These are phyloP conservation scores for Microdochium trichocladiopsis DNA, from an alignment of 2,329 filamentous ascomycete species.

Conservation along the genomic window DNA sequence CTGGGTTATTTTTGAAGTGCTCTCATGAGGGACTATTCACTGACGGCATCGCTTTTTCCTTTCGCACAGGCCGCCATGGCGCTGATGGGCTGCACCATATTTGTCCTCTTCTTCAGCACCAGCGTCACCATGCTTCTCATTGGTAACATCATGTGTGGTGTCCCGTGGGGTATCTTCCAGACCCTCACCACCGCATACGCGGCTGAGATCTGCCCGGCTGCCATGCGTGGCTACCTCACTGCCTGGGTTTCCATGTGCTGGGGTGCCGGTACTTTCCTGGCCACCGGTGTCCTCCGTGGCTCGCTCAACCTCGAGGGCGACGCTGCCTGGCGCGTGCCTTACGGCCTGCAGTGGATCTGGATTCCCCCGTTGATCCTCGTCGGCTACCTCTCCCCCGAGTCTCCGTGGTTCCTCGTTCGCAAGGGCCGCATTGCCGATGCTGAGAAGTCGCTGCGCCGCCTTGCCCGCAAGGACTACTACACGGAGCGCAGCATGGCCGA, in stretches of 20 bases:
- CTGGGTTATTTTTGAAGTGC: neutral
- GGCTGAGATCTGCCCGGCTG: conserved; percentile 25
- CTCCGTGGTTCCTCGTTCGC: conserved; percentile 27
- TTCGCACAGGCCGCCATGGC: conserved; percentile 14
- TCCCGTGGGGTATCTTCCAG: conserved; percentile 27
- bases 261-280: conserved; percentile 27
- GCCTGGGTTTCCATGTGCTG: conserved; percentile 31
- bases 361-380: conserved; percentile 21
- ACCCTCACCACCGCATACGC: conserved; percentile 30
- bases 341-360: conserved; percentile 28
- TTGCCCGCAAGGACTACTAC: conserved; percentile 22
- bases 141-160: conserved; percentile 23
- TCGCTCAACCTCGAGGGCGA: conserved; percentile 9
- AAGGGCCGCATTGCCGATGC: conserved; percentile 18
- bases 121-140: conserved; percentile 22
- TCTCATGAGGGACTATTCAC: neutral
- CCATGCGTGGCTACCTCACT: conserved; percentile 31
- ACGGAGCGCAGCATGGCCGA: conserved; percentile 29
- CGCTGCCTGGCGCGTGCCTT: conserved; percentile 17
- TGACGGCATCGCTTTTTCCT: neutral
- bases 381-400: conserved; percentile 25
- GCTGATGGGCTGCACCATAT: conserved; percentile 26
- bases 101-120: conserved; percentile 26
- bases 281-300: conserved; percentile 24
- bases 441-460: conserved; percentile 15